Conservation (phyloP, 768 basidiomycete genomes). For the Boletus vermiculosoides region DNA sequence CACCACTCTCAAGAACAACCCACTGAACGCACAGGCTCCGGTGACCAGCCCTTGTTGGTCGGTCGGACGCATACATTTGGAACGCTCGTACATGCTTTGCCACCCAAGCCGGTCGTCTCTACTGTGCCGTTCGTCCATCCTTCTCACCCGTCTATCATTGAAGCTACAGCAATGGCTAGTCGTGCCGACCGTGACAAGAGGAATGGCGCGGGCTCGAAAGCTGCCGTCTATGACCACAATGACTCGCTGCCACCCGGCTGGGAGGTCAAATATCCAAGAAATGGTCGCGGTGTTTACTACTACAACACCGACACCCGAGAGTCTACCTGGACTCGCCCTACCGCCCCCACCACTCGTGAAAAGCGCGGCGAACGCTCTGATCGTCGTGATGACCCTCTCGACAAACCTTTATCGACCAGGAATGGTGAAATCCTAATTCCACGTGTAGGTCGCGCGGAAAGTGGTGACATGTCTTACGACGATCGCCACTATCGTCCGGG, state of each 20-base stretch:
- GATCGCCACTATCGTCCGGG: slow-evolving; percentile 68
- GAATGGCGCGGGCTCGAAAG: slow-evolving; percentile 32
- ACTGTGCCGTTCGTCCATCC: slow-evolving; percentile 52
- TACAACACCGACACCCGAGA: slow-evolving; percentile 56
- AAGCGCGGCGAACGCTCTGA: slow-evolving; percentile 24
- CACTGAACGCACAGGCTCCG: slow-evolving; percentile 12
- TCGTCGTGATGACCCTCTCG: slow-evolving; percentile 28
- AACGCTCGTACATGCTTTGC: slow-evolving; percentile 62
- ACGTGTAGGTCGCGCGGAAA: slow-evolving; percentile 32
- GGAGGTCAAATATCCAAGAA: slow-evolving; percentile 56
- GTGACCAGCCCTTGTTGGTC: slow-evolving; percentile 24
- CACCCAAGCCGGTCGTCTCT: slow-evolving; percentile 60
- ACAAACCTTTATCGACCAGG: slow-evolving; percentile 26
- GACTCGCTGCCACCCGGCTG: slow-evolving; percentile 53
- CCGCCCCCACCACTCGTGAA: slow-evolving; percentile 31
- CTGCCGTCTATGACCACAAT: slow-evolving; percentile 27
- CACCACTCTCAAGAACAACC: slow-evolving; percentile 10
- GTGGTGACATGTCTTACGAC: slow-evolving; percentile 45
- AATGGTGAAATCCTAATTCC: slow-evolving; percentile 21
- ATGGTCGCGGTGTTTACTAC: slow-evolving; percentile 50
- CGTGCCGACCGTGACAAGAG: slow-evolving; percentile 44
- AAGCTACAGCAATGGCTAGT: slow-evolving; percentile 61
- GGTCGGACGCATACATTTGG: slow-evolving; percentile 30
- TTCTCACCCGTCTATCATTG: slow-evolving; percentile 57
- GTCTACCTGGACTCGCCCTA: slow-evolving; percentile 59